Evolutionary conservation across 2,329 filamentous ascomycete species (phyloP).

Genomic region (Pseudogymnoascus sp.): DNA sequence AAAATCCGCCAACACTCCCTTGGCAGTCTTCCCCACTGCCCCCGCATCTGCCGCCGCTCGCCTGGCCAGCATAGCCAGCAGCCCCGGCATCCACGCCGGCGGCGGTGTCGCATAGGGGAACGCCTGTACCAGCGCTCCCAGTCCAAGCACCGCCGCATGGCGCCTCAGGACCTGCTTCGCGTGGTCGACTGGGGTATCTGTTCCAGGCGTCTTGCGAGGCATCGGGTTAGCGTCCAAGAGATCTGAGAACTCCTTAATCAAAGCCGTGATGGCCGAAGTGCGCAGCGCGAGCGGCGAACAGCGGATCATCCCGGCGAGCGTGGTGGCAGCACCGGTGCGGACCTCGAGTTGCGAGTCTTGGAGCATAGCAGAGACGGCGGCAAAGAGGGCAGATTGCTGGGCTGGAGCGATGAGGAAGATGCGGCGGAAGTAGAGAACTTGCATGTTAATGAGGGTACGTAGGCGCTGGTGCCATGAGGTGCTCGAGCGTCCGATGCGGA

Average conservation of each 20-base stretch:
- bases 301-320: conserved; percentile 93
- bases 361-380: conserved; percentile 92
- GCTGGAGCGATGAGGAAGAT: conserved; percentile 73
- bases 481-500: conserved; percentile 77
- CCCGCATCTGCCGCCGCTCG: conserved; percentile 83
- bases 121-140: conserved; percentile 86
- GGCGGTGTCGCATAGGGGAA: conserved; percentile 95
- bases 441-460: conserved; percentile 93
- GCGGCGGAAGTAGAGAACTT: conserved; percentile 95
- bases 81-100: conserved; percentile 86
- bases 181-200: conserved; percentile 60
- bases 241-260: conserved; percentile 72
- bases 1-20: conserved; percentile 89
- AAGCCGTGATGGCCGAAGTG: conserved; percentile 62
- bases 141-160: conserved; percentile 83
- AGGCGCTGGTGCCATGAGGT: conserved; percentile 92
- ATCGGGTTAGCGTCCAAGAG: conserved; percentile 78
- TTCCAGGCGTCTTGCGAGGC: conserved; percentile 63
- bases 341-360: conserved; percentile 89
- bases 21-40: conserved; percentile 91
- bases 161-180: conserved; percentile 72
- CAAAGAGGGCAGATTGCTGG: conserved; percentile 75
- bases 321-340: conserved; percentile 83
- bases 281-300: conserved; percentile 81
- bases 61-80: conserved; percentile 75